Base-by-base conservation (phyloP, 371 early-diverging fungal genomes). In the Blakeslea trispora region DNA sequence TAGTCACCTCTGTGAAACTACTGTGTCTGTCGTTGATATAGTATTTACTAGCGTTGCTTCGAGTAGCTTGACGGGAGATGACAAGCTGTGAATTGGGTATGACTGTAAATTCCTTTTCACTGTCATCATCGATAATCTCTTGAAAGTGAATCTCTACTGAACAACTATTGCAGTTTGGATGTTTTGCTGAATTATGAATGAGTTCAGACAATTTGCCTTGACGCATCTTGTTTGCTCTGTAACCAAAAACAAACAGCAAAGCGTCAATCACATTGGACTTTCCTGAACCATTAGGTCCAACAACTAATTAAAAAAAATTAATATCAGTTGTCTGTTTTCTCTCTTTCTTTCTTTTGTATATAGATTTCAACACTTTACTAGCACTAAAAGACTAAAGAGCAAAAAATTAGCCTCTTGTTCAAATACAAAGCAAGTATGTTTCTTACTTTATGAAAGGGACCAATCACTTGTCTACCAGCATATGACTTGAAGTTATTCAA, bases 251-350 rank as follows among this genome's bases (percentile, higher is more conserved):
- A 77, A 99, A 99, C 24, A 99, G 77, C 34, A 99, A 81, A 1
- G 97, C 87, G 75, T 99, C 99, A 64, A 99, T 99, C 17, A 99
- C 99, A 66, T 99, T 99, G 9, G 97, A 97, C 77, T 98, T 99
- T 32, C 99, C 99, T 17, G 95, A 96, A n/a, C 99, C 99, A 64
- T 99, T 99, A 5, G 99, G 99, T 0, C 99, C 99, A 13, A 99
- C 99, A 44, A 93, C 81, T 48, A 88, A 63, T 19, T 22, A n/a
- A 48, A 45, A 50, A 22, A 42, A 47, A 53, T 43, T 22, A 47
- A 34, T 6, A 35, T 40, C 1, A 8, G 23, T 42, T 46, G 32
- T 44, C 14, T 63, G 19, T 32, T 5, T 32, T 18, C 42, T 42
- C 5, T 43, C 28, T n/a, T n/a, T n/a, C n/a, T n/a, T n/a, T n/a